phyloP scores from a whole-genome alignment of 164 flowering plant genomes.

The Kalanchoe fedtschenkoi region DNA sequence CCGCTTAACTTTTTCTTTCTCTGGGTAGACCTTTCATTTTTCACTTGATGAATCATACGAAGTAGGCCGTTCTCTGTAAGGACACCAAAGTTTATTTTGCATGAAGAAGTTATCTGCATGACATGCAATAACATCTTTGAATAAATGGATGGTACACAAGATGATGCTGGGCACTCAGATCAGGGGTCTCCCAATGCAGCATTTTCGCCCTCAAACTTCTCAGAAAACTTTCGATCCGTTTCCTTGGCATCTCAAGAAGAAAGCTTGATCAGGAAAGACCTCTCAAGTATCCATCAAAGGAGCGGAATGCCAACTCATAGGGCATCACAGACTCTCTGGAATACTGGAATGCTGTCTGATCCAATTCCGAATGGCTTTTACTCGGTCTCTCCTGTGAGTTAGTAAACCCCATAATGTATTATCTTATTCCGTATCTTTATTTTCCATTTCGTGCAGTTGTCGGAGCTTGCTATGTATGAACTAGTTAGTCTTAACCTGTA shows the following conservation, averaged over 20 bases:
- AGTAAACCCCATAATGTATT: not conserved
- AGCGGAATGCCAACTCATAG: constrained; percentile 40
- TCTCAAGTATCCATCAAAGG: constrained; percentile 24
- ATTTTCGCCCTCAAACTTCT: constrained; percentile 72
- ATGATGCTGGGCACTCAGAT: constrained; percentile 57
- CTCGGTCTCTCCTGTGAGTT: constrained; percentile 74
- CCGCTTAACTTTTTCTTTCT: not conserved
- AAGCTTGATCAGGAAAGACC: constrained; percentile 25
- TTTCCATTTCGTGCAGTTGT: not conserved
- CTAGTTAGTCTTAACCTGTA: not conserved
- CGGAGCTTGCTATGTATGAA: not conserved
- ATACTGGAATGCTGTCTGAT: constrained; percentile 69
- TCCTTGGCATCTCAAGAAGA: constrained; percentile 58
- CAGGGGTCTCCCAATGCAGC: constrained; percentile 49
- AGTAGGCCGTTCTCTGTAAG: not conserved
- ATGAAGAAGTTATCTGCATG: constrained; percentile 7
- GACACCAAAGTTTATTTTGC: not conserved
- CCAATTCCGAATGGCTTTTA: constrained; percentile 91
- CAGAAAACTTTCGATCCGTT: constrained; percentile 61
- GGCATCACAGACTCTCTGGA: constrained; percentile 87
- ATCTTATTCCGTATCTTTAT: not conserved
- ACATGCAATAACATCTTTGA: constrained; percentile 49
- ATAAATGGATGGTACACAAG: constrained; percentile 75
- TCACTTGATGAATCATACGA: not conserved
- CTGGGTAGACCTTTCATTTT: not conserved